A percentile compares a stretch with the other conserved stretches of the same genome.
Evolutionary conservation across 129 eudicot species (phyloP).

Genomic region (Apium graveolens): DNA sequence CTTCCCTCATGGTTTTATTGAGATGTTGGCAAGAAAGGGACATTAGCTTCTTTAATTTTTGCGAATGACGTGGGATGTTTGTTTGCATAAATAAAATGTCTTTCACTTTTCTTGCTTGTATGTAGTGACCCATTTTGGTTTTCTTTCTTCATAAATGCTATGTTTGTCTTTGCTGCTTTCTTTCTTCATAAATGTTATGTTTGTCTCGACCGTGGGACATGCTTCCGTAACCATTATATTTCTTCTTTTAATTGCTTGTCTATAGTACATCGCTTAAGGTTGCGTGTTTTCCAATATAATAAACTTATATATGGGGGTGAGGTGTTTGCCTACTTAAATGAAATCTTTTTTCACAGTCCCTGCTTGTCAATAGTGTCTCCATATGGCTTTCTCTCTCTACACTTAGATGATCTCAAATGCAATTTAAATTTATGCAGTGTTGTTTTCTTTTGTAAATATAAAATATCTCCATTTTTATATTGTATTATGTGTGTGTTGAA

Average conservation of each 20-base stretch:
- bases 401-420: not conserved
- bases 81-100: not conserved
- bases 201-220: not conserved
- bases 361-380: not conserved
- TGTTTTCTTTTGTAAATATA: not conserved
- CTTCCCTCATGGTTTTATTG: not conserved
- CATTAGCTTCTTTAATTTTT: not conserved
- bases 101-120: not conserved
- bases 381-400: not conserved
- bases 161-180: not conserved
- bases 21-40: not conserved
- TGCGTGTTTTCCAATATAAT: not conserved
- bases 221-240: not conserved
- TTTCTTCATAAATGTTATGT: not conserved
- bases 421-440: not conserved
- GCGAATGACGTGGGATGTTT: not conserved
- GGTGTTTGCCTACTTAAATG: not conserved
- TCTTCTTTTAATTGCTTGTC: slow-evolving; percentile 1
- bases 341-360: not conserved
- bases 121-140: not conserved
- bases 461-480: not conserved
- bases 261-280: not conserved
- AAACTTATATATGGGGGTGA: not conserved
- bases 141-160: not conserved
- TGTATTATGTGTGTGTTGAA: not conserved